Base-by-base conservation (phyloP, 768 basidiomycete genomes). In the Amanita subjunquillea region DNA sequence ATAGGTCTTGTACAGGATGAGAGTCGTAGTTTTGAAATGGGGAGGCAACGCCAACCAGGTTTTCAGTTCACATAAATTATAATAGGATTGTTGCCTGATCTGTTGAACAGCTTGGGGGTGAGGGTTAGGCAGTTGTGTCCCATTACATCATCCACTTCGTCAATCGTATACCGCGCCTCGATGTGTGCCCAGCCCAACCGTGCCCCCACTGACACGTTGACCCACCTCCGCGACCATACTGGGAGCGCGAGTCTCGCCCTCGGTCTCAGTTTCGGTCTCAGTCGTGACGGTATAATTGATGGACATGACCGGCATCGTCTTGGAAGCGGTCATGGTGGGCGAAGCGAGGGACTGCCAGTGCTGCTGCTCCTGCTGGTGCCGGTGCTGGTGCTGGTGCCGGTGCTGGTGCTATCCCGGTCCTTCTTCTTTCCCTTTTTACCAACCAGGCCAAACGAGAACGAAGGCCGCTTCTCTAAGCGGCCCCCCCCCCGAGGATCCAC, bases 111-210 rank as follows among this genome's bases (percentile, higher is more conserved):
- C 27, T 30, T 30, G 7, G 7, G 9, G 29, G 29, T 30, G 29
- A 30, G 8, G 29, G 4, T 38, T 36, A 43, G 3, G 39, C 40
- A 32, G 43, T 45, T 22, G 25, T 50, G 55, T 48, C 47, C 55
- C 34, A 58, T 54, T 10, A 64, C 66, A 10, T 65, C 67, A 5
- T 64, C 17, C 15, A 6, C 69, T 3, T 65, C 65, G 10, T 61
- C 69, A 60, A 67, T 65, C 7, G 63, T 58, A 54, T 69, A 70
- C 53, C 57, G 52, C 64, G 17, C n/a, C n/a, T 59, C 64, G 52
- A 27, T 63, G 60, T 17, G 51, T 34, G 2, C 55, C 59, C 23
- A 54, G 49, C 6, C 46, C 53, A 22, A 52, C 43, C 12, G 53
- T 48, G 36, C 43, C 39, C n/a, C 39, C 20, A 40, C 39, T 17